Percentiles rank a stretch among this genome's conserved stretches.
These are phyloP conservation scores for Copromyces sp. DNA, from an alignment of 495 filamentous ascomycete species.

Conservation along the genomic window DNA sequence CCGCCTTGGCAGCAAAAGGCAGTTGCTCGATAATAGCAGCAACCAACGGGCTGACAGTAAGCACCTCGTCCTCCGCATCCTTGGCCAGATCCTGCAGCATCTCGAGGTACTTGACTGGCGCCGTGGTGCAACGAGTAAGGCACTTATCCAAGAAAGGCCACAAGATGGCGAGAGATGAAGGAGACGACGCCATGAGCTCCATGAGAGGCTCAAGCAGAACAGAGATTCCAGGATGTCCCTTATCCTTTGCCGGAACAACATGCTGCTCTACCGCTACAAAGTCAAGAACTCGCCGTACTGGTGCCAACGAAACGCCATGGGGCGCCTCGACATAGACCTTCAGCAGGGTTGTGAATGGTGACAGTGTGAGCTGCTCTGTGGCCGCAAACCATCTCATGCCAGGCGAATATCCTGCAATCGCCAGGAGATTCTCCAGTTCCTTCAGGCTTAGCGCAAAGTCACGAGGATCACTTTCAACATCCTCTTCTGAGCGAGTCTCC, in stretches of 20 bases:
- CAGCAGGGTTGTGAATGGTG: slow-evolving; percentile 56
- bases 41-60: slow-evolving; percentile 39
- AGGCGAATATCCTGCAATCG: slow-evolving; percentile 66
- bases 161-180: slow-evolving; percentile 12
- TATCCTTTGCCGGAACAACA: slow-evolving; percentile 29
- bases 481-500: neutral
- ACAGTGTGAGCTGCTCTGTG: slow-evolving; percentile 38
- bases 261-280: slow-evolving; percentile 42
- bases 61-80: neutral
- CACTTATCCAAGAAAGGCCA: slow-evolving; percentile 75
- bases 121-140: slow-evolving; percentile 54
- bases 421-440: slow-evolving; percentile 64
- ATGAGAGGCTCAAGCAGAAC: slow-evolving; percentile 43
- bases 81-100: slow-evolving; percentile 25
- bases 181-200: slow-evolving; percentile 6
- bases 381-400: slow-evolving; percentile 71
- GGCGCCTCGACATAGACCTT: slow-evolving; percentile 40
- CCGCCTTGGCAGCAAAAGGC: slow-evolving; percentile 51
- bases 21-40: slow-evolving; percentile 67
- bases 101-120: slow-evolving; percentile 67
- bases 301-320: slow-evolving; percentile 28
- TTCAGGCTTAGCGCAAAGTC: slow-evolving; percentile 45
- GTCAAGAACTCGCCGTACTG: slow-evolving; percentile 35
- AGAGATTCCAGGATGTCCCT: slow-evolving; percentile 35
- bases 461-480: slow-evolving; percentile 24